phyloP scores from a whole-genome alignment of 306 rosid genomes.

The Begonia peltatifolia region DNA sequence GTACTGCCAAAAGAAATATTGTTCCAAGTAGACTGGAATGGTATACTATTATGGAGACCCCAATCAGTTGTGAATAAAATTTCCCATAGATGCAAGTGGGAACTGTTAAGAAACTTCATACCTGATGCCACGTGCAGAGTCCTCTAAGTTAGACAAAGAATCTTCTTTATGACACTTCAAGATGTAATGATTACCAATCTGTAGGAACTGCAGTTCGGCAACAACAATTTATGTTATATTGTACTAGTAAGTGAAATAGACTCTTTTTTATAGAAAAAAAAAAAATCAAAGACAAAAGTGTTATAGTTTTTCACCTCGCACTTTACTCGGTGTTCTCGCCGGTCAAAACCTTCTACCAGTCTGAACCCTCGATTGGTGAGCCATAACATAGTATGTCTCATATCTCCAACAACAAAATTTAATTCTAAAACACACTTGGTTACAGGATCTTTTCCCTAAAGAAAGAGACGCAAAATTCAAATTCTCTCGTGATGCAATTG shows the following conservation, averaged over 20 bases:
- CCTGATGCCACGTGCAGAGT: conserved; percentile 14
- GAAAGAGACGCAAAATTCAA: too few relatives aligned
- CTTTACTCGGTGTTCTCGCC: too few relatives aligned
- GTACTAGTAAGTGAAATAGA: conserved; percentile 5
- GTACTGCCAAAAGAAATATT: conserved; percentile 15
- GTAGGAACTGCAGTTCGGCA: conserved; percentile 48
- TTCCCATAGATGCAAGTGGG: conserved; percentile 43
- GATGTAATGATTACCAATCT: conserved; percentile 67
- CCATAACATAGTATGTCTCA: too few relatives aligned
- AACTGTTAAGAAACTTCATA: conserved; percentile 30
- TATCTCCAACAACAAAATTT: too few relatives aligned
- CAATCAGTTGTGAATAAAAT: conserved; percentile 44
- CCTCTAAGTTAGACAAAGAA: conserved; percentile 25
- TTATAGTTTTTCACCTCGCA: too few relatives aligned
- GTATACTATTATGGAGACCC: conserved; percentile 18
- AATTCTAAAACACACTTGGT: too few relatives aligned
- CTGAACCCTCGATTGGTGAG: too few relatives aligned
- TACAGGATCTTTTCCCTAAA: too few relatives aligned
- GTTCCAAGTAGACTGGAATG: conserved; percentile 16
- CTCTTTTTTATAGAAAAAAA: background rate
- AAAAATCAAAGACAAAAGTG: conserved; percentile 5
- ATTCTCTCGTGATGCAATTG: too few relatives aligned
- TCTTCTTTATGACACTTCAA: conserved; percentile 30
- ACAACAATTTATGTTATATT: conserved; percentile 11
- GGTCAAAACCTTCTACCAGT: too few relatives aligned